Base-by-base conservation (phyloP, 1,284 basidiomycete species). In the Puccinia coronata region DNA sequence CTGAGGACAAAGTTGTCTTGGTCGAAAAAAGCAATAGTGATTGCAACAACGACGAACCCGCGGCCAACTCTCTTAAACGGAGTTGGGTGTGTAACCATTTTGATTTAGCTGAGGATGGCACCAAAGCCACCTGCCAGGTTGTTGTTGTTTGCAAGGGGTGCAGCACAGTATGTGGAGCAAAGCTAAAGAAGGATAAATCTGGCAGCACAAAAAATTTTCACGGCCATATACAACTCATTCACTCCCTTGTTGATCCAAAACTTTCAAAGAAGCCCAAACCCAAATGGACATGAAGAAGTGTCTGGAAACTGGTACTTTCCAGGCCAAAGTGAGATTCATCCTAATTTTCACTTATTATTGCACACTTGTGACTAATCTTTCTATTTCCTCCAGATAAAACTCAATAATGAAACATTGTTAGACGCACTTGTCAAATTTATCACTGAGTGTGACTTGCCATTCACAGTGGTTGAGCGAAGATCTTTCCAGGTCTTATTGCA, bases 51-150 rank as follows among this genome's bases (percentile, higher is more conserved):
- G 28, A 57, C 9, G 55, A 57, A 31, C 23, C 55, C 6, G 9
- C 9, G 28, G 23, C 55, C 20, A 8, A 57, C 6, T 57, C 55
- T 31, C 20, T 57, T 8, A 57, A 57, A 28, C 59, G 12, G 18
- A 63, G 59, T 63, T 63, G 59, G 59, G 59, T 63, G 5, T 63
- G 59, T 14, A n/a, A 28, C 28, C 59, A 63, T 31, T 63, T 63
- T 20, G 34, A 63, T 31, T 28, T 28, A 18, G 34, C 16, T 39
- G 18, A 6, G 25, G 59, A 63, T 18, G 25, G 14, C 14, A n/a
- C n/a, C n/a, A n/a, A 55, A 25, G 51, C 34, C 3, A 63, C 34
- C 6, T 63, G 59, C 20, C 59, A 63, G 20, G 59, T 63, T 31
- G 12, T 63, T 28, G 3, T 63, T n/a, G n/a, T n/a, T n/a, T n/a